phyloP scores from a whole-genome alignment of 805 yeast species.

The Pichia heedii region DNA sequence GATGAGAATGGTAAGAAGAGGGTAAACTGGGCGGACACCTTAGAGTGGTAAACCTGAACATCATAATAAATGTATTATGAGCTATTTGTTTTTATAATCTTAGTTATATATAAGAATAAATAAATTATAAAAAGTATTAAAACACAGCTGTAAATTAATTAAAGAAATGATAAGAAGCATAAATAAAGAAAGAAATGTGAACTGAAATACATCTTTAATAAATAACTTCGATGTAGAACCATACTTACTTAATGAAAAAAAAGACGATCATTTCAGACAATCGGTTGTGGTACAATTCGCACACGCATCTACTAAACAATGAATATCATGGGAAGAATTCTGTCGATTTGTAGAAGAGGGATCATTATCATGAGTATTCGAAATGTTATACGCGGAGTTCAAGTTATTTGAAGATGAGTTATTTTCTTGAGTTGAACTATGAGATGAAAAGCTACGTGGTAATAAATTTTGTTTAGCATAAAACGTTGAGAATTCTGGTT shows the following conservation, averaged over 20 bases:
- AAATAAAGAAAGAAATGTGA: too few species aligned
- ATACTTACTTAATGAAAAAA: neutral
- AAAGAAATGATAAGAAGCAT: too few species aligned
- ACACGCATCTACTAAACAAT: constrained; percentile 44
- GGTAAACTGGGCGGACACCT: constrained; percentile 25
- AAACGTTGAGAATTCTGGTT: constrained; percentile 69
- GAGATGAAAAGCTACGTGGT: constrained; percentile 23
- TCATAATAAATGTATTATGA: too few species aligned
- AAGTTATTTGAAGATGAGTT: neutral
- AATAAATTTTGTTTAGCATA: constrained; percentile 23
- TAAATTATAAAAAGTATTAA: neutral
- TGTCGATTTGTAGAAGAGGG: constrained; percentile 8
- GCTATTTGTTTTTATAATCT: too few species aligned
- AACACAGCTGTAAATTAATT: too few species aligned
- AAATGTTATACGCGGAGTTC: neutral
- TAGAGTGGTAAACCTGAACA: constrained; percentile 23
- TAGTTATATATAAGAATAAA: neutral
- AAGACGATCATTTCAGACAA: constrained; percentile 20
- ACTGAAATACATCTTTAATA: too few species aligned
- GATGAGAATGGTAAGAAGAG: constrained; percentile 9
- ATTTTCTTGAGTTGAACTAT: neutral
- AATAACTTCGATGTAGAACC: too few species aligned
- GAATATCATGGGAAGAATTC: constrained; percentile 18
- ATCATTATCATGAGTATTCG: neutral
- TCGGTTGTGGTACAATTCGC: constrained; percentile 40